A percentile compares a stretch with the other conserved stretches of the same genome.
Evolutionary conservation across 2,329 filamentous ascomycete species (phyloP).

Genomic region (Orbilia blumenaviensis): DNA sequence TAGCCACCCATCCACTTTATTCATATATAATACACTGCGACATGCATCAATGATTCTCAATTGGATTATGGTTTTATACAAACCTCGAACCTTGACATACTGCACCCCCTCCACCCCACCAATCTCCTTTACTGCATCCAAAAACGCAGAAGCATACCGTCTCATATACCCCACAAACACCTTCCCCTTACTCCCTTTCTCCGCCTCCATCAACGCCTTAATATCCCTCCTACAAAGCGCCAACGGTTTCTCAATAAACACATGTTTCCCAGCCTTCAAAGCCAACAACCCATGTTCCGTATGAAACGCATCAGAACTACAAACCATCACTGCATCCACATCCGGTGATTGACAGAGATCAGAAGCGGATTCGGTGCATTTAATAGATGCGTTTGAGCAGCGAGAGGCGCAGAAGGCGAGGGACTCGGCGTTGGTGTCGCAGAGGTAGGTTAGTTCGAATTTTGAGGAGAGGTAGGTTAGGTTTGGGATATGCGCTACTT

Average conservation of each 20-base stretch:
- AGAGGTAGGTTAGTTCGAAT: constrained; percentile 65
- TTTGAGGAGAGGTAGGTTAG: constrained; percentile 63
- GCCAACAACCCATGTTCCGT: constrained; percentile 66
- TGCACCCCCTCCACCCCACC: constrained; percentile 65
- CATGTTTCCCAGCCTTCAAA: constrained; percentile 67
- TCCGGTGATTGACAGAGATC: constrained; percentile 63
- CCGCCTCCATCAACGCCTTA: constrained; percentile 65
- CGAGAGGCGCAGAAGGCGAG: constrained; percentile 60
- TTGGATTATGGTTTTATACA: background rate
- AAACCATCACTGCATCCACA: constrained; percentile 68
- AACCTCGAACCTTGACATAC: constrained; percentile 66
- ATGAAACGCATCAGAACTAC: constrained; percentile 68
- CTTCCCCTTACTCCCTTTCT: constrained; percentile 62
- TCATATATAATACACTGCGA: no score
- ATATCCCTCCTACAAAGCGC: constrained; percentile 65
- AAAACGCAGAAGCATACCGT: constrained; percentile 69
- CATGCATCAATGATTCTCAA: background rate
- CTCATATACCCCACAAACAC: constrained; percentile 72
- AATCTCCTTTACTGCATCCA: constrained; percentile 67
- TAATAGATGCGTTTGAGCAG: constrained; percentile 46
- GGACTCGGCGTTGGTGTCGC: constrained; percentile 65
- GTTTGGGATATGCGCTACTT: constrained; percentile 67
- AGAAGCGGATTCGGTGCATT: constrained; percentile 58
- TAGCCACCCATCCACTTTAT: constrained; percentile 53
- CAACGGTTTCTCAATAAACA: constrained; percentile 70